phyloP scores from a whole-genome alignment of 2,329 filamentous ascomycete genomes.

The Cordyceps fumosorosea region DNA sequence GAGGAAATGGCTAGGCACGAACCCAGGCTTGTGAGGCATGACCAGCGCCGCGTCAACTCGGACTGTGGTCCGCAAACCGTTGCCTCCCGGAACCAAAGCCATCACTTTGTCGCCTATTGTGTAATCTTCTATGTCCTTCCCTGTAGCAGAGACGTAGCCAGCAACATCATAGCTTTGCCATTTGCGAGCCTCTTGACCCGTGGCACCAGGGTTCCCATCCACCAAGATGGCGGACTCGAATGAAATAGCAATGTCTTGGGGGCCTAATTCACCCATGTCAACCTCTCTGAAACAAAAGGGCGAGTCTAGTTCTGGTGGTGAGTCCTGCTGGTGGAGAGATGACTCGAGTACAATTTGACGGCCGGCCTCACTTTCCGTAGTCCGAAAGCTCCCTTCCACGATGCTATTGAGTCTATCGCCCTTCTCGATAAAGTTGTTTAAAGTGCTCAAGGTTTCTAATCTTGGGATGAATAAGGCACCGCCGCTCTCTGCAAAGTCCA shows the following conservation, averaged over 20 bases:
- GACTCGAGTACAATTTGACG: not conserved
- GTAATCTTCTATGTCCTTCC: conserved; percentile 26
- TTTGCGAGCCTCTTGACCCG: not conserved
- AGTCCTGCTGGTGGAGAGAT: not conserved
- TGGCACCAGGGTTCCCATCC: conserved; percentile 1
- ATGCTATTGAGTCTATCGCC: conserved; percentile 12
- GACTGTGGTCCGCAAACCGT: conserved; percentile 28
- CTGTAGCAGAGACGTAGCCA: conserved; percentile 31
- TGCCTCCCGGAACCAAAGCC: conserved; percentile 28
- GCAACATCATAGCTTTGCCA: conserved; percentile 28
- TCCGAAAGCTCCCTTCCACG: conserved; percentile 18
- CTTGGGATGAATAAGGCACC: conserved; percentile 38
- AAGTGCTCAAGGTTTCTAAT: conserved; percentile 29
- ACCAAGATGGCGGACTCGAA: conserved; percentile 31
- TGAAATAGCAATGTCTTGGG: conserved; percentile 34
- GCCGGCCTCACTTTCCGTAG: not conserved
- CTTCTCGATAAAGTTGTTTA: conserved; percentile 42
- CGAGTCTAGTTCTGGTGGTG: not conserved
- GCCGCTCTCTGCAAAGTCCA: conserved; percentile 36
- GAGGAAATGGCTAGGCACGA: conserved; percentile 32
- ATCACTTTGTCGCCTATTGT: conserved; percentile 35
- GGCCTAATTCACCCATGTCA: conserved; percentile 16
- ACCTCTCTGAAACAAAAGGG: not conserved
- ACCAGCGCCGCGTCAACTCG: conserved; percentile 32
- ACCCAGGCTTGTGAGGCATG: conserved; percentile 19